Conservation (phyloP, 495 filamentous ascomycete species). For the Niebla homalea region DNA sequence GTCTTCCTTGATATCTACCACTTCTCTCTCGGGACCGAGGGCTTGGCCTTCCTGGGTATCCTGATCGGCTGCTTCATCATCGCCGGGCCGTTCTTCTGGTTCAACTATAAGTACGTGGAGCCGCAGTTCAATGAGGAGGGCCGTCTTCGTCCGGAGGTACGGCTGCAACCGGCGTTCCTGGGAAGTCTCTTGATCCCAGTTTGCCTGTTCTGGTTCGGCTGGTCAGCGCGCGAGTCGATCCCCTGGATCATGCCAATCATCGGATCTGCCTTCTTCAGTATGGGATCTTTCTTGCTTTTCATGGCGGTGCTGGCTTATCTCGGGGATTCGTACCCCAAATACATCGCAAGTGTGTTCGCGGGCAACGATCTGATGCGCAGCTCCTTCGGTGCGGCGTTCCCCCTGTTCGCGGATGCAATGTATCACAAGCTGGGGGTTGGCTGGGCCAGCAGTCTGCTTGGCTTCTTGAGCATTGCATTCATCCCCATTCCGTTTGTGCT, state of each 20-base stretch:
- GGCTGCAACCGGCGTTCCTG: slow-evolving; percentile 43
- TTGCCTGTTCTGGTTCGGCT: slow-evolving; percentile 45
- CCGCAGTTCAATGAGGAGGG: slow-evolving; percentile 29
- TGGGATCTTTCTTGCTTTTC: too few relatives aligned
- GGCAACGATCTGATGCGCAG: too few relatives aligned
- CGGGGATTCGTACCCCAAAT: too few relatives aligned
- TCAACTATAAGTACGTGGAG: slow-evolving; percentile 45
- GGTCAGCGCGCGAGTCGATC: slow-evolving; percentile 35
- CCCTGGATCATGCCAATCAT: slow-evolving; percentile 31
- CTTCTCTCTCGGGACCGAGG: slow-evolving; percentile 50
- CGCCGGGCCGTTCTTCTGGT: slow-evolving; percentile 46
- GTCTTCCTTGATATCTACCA: slow-evolving; percentile 60
- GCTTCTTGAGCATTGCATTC: slow-evolving; percentile 31
- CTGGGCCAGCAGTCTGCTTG: slow-evolving; percentile 46
- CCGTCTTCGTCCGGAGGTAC: slow-evolving; percentile 34
- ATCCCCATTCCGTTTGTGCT: slow-evolving; percentile 26
- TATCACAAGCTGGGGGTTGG: slow-evolving; percentile 47
- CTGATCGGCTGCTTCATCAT: slow-evolving; percentile 40
- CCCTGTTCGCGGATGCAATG: background rate
- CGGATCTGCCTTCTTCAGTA: background rate
- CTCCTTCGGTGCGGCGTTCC: too few relatives aligned
- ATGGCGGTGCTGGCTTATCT: too few relatives aligned
- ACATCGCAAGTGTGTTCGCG: too few relatives aligned
- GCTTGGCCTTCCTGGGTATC: slow-evolving; percentile 67
- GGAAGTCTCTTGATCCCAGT: slow-evolving; percentile 39